Percentiles rank a stretch among this genome's conserved stretches.
These are phyloP conservation scores for Penicillium sp. DNA, from an alignment of 2,329 filamentous ascomycete genomes.

Conservation along the genomic window DNA sequence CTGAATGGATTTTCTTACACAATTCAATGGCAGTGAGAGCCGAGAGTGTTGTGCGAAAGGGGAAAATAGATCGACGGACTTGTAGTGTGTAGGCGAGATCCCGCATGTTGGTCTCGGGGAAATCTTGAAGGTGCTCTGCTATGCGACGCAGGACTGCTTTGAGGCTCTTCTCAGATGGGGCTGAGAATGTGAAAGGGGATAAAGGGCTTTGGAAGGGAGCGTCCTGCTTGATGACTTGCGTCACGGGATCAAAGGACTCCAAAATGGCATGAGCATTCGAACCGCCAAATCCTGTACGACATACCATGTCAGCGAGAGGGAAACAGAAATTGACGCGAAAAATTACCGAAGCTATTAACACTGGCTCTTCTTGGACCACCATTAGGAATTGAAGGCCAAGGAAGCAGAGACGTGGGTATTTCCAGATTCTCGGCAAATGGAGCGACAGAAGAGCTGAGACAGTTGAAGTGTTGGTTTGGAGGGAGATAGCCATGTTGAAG, in stretches of 20 bases:
- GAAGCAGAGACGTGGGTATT: background rate
- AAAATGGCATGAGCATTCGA: background rate
- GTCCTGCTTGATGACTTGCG: background rate
- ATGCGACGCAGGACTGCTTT: background rate
- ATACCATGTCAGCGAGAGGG: background rate
- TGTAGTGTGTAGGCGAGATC: background rate
- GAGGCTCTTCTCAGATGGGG: background rate
- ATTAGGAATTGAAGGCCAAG: background rate
- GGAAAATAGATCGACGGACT: background rate
- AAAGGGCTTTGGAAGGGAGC: background rate
- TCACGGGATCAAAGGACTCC: background rate
- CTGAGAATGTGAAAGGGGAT: background rate
- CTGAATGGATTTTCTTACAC: background rate
- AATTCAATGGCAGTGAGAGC: background rate
- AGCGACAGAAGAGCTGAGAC: constrained; percentile 16
- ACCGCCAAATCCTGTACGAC: background rate
- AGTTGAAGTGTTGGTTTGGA: constrained; percentile 22
- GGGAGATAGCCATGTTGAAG: constrained; percentile 35
- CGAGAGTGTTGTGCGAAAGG: background rate
- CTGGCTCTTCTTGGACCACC: background rate
- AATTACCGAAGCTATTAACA: background rate
- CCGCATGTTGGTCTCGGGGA: background rate
- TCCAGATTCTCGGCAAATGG: constrained; percentile 1
- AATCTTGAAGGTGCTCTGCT: background rate
- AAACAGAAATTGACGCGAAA: background rate